phyloP scores from a whole-genome alignment of 106 monocot species.

The Chionographis japonica region DNA sequence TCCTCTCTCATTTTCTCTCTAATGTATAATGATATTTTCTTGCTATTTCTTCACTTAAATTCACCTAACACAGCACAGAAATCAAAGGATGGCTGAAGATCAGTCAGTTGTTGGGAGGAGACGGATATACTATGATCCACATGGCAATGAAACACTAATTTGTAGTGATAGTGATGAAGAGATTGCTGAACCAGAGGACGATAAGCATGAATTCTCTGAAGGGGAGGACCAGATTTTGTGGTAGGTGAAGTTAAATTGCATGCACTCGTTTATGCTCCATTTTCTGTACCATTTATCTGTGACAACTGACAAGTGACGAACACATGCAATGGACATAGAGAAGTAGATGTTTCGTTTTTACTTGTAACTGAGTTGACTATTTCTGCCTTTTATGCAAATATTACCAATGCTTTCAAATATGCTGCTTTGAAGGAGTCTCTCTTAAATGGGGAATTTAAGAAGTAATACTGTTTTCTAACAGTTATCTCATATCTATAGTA shows the following conservation, averaged over 20 bases:
- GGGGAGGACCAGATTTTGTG: slow-evolving; percentile 88
- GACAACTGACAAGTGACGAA: not conserved
- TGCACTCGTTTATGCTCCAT: not conserved
- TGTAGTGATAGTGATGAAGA: slow-evolving; percentile 98
- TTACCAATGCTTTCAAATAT: not conserved
- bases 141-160: slow-evolving; percentile 82
- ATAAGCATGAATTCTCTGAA: slow-evolving; percentile 87
- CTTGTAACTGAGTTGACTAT: not conserved
- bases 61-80: slow-evolving; percentile 37
- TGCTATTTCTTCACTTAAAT: slow-evolving; percentile 15
- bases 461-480: no score
- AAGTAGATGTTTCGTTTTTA: not conserved
- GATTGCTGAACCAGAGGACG: slow-evolving; percentile 72
- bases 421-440: no score
- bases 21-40: not conserved
- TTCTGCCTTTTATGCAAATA: not conserved
- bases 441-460: no score
- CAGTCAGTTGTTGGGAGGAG: slow-evolving; percentile 94
- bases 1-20: not conserved
- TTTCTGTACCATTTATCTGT: not conserved
- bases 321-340: not conserved
- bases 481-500: no score
- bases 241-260: slow-evolving; percentile 30
- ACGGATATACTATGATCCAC: slow-evolving; percentile 87
- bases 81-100: slow-evolving; percentile 98